Conservation (phyloP, 371 early-diverging fungal genomes). For the Mucor velutinosus region DNA sequence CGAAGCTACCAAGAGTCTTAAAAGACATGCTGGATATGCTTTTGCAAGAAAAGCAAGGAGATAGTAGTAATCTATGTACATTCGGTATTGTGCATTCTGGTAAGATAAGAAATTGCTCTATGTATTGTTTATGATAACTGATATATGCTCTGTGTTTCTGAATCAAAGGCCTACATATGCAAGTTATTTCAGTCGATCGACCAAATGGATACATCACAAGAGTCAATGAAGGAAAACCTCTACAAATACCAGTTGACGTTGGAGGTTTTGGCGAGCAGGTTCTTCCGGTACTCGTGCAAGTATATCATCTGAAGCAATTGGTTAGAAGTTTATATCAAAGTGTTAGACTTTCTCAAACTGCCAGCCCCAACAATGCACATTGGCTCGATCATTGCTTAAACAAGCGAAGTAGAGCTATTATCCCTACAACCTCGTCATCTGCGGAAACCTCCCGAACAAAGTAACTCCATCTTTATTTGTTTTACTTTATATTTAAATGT, state of each 20-base stretch:
- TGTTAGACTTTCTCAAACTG: neutral
- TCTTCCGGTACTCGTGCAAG: conserved; percentile 20
- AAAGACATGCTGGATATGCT: conserved; percentile 25
- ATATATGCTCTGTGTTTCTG: conserved; percentile 17
- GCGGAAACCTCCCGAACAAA: conserved; percentile 16
- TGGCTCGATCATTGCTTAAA: conserved; percentile 19
- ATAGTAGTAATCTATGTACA: conserved; percentile 16
- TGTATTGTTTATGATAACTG: conserved; percentile 19
- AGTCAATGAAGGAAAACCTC: conserved; percentile 18
- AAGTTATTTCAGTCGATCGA: conserved; percentile 20
- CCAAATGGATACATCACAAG: conserved; percentile 22
- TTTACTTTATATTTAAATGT: conserved; percentile 19
- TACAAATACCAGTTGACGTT: conserved; percentile 20
- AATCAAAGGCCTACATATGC: conserved; percentile 21
- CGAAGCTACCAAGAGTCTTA: conserved; percentile 22
- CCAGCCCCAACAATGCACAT: conserved; percentile 1
- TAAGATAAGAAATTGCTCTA: conserved; percentile 20
- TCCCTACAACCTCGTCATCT: conserved; percentile 14
- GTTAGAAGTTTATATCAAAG: conserved; percentile 5
- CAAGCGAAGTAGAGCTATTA: conserved; percentile 5
- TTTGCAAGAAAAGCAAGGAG: conserved; percentile 7
- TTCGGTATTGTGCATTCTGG: conserved; percentile 21
- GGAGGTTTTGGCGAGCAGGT: conserved; percentile 20
- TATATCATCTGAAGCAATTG: conserved; percentile 15
- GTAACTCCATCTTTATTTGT: conserved; percentile 14